Base-by-base conservation (phyloP, 768 basidiomycete species). In the Lyophyllum semitale region DNA sequence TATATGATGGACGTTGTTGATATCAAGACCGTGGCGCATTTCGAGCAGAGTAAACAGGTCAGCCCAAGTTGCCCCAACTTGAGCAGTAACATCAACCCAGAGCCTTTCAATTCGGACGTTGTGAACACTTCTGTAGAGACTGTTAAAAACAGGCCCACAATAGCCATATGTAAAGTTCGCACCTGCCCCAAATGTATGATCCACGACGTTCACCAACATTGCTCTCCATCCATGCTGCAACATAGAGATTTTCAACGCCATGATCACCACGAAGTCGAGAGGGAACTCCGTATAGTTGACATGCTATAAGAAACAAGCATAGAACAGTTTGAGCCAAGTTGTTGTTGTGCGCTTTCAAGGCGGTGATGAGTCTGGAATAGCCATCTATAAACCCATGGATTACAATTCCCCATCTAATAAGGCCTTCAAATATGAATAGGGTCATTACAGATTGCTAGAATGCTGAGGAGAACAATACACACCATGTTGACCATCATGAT, bases 321-420 rank as follows among this genome's bases (percentile, higher is more conserved):
- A 73, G 57, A 2, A 80, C 77, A 4, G 77, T 78, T 0, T 64
- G 40, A 0, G 66, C 72, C 1, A 58, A 41, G 47, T 80, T 81
- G 55, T 80, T 77, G 50, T 69, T 65, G 72, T 0, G n/a, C n/a
- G 72, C 74, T 8, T 54, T 45, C 2, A 80, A 56, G 0, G 63
- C 76, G 18, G 48, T 54, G 38, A 61, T 52, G 25, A 51, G 46
- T 15, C 49, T 23, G 1, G 68, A 67, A 54, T n/a, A n/a, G n/a
- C n/a, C n/a, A n/a, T n/a, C n/a, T n/a, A n/a, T n/a, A n/a, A n/a
- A n/a, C n/a, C n/a, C 67, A 60, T 73, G 71, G 15, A 67, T 68
- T 5, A 75, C 65, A 45, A 74, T 63, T n/a, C 65, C 61, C 68
- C 67, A 75, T 1, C 62, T 48, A 12, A 72, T 73, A 0, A 74